phyloP scores from a whole-genome alignment of 1,139 yeast species.

The Yamadazyma triangularis region DNA sequence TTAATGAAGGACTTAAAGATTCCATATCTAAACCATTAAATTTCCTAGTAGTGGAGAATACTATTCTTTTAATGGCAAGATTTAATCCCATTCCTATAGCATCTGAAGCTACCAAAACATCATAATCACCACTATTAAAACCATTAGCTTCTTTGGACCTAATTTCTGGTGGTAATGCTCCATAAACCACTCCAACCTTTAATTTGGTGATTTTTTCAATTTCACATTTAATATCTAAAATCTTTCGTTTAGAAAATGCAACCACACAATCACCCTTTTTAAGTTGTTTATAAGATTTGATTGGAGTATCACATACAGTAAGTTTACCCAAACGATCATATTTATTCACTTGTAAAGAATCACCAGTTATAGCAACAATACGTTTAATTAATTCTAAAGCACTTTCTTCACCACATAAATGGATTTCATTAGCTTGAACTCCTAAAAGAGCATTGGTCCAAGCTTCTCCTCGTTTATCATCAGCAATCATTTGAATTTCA shows the following conservation, averaged over 20 bases:
- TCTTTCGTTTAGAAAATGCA: constrained; percentile 73
- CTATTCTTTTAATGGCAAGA: constrained; percentile 71
- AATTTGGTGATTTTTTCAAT: constrained; percentile 59
- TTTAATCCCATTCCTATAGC: constrained; percentile 98
- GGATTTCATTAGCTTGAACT: constrained; percentile 79
- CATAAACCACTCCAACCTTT: constrained; percentile 88
- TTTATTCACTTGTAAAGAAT: constrained; percentile 59
- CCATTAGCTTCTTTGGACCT: constrained; percentile 76
- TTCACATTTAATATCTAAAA: constrained; percentile 58
- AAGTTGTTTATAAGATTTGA: constrained; percentile 31
- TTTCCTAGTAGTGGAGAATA: constrained; percentile 65
- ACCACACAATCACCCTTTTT: constrained; percentile 84
- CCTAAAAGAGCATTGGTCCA: constrained; percentile 95
- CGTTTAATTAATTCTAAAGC: constrained; percentile 62
- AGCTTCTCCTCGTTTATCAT: constrained; percentile 78
- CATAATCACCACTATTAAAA: constrained; percentile 73
- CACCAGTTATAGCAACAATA: constrained; percentile 70
- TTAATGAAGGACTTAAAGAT: constrained; percentile 55
- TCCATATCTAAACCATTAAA: constrained; percentile 59
- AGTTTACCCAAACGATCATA: constrained; percentile 77
- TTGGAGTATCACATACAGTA: constrained; percentile 42
- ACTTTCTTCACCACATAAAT: constrained; percentile 89
- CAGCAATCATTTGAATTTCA: constrained; percentile 94
- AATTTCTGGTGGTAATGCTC: constrained; percentile 95
- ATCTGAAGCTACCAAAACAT: constrained; percentile 87